Percentiles rank a stretch among this genome's conserved stretches.
These are phyloP conservation scores for Fusarium compactum DNA, from an alignment of 2,329 filamentous ascomycete genomes.

Conservation along the genomic window DNA sequence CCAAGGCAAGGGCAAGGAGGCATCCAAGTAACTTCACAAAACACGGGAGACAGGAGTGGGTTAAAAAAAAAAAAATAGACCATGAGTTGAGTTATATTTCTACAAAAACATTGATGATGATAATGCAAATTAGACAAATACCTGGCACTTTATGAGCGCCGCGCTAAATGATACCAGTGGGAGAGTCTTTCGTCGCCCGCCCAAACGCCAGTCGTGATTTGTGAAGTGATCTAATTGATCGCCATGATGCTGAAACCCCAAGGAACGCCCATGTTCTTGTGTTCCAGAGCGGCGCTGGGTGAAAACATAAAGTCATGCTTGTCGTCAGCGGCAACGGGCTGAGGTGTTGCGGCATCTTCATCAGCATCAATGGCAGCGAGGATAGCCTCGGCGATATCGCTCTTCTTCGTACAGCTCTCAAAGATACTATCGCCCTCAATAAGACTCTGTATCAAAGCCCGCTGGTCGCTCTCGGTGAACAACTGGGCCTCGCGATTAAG, in stretches of 20 bases:
- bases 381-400: constrained; percentile 42
- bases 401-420: constrained; percentile 37
- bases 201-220: constrained; percentile 44
- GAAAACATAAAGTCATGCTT: constrained; percentile 43
- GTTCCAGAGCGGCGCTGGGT: constrained; percentile 40
- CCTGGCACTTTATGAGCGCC: constrained; percentile 33
- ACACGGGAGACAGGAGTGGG: constrained; percentile 7
- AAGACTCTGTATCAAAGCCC: constrained; percentile 41
- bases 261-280: constrained; percentile 46
- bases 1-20: constrained; percentile 49
- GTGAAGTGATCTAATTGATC: constrained; percentile 43
- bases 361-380: constrained; percentile 45
- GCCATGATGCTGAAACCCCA: constrained; percentile 47
- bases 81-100: constrained; percentile 49
- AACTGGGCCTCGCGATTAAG: constrained; percentile 47
- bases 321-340: constrained; percentile 43
- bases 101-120: constrained; percentile 41
- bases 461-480: constrained; percentile 47
- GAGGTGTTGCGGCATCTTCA: constrained; percentile 40
- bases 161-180: constrained; percentile 27
- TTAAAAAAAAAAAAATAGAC: constrained; percentile 35
- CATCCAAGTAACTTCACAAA: constrained; percentile 34
- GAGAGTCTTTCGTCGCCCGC: constrained; percentile 5
- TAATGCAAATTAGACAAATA: constrained; percentile 41
- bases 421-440: constrained; percentile 46